Evolutionary conservation across 352 stramenopile genomes (phyloP), one percentile per base, ranked within the genome.

Genomic region (Phytophthora fragariae): DNA sequence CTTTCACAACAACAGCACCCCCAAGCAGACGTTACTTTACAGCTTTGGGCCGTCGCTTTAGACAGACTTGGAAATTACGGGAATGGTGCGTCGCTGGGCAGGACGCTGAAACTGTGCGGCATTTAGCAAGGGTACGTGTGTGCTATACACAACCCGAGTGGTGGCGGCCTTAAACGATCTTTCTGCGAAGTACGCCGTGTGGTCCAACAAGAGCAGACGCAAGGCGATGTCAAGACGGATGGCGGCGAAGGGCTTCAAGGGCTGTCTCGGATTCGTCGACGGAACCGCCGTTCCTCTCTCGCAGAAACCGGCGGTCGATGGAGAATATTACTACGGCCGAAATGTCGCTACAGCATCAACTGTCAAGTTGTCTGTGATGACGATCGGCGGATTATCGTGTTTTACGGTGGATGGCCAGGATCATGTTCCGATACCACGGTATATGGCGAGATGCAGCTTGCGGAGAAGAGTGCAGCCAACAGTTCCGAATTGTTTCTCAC

Each of bases 281-380:
- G 54, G 63, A 3, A 70, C 63, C 5, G 54, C 61, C 14, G 29
- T 67, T 67, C 63, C 52, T 7, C 37, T 64, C 10, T 27, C 44
- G 1, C 65, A 72, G 35, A 56, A 46, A 12, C 56, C 57, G 52
- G 58, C 47, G 12, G 35, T 57, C 9, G 35, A 72, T 56, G 65
- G 65, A 33, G 49, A 72, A n/a, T 70, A 54, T 21, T 70, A 59
- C 39, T 70, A 56, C 10, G 53, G 63, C 12, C 41, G 63, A 76
- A 72, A 27, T 24, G 55, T 3, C 47, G 69, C 1, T 76, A 72
- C 53, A 65, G 49, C 33, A 33, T 68, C 0, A 76, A 72, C 15
- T 62, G 56, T 12, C 62, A 72, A 64, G 62, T 76, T 0, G 69
- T 76, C 12, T 76, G 69, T 24, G 69, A 72, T 56, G 62, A 72